These are phyloP conservation scores for Micractinium conductrix DNA, from an alignment of 139 green algal species.

Conservation along the genomic window DNA sequence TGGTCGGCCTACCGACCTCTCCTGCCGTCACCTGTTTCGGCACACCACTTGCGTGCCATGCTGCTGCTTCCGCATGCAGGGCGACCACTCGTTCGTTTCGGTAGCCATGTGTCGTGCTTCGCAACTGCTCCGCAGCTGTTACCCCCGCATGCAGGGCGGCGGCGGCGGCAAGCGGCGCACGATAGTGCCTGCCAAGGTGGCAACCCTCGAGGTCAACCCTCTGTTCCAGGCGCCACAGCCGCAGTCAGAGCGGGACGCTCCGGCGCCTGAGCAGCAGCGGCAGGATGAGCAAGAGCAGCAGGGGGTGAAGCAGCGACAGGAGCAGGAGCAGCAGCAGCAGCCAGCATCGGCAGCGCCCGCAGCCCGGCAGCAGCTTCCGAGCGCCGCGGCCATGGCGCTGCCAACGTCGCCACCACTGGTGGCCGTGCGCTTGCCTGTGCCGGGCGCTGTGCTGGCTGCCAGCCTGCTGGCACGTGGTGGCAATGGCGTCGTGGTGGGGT, in stretches of 20 bases:
- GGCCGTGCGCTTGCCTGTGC: neutral
- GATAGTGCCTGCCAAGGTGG: constrained; percentile 31
- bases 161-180: constrained; percentile 22
- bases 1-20: neutral
- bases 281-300: neutral
- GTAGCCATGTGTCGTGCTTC: too few relatives aligned
- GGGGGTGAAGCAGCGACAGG: neutral
- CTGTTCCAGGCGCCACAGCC: constrained; percentile 22
- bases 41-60: too few relatives aligned
- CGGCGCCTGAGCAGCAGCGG: neutral
- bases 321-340: neutral
- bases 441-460: neutral
- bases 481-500: neutral
- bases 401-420: constrained; percentile 3
- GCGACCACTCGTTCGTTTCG: neutral
- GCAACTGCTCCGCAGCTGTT: neutral
- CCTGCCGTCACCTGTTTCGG: neutral
- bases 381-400: neutral
- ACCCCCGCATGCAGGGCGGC: too few relatives aligned
- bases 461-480: neutral
- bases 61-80: neutral
- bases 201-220: neutral
- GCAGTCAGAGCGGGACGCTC: neutral
- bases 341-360: neutral
- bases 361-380: neutral